Evolutionary conservation across 139 green algal species (phyloP).

Genomic region (Chloropicon primus): DNA sequence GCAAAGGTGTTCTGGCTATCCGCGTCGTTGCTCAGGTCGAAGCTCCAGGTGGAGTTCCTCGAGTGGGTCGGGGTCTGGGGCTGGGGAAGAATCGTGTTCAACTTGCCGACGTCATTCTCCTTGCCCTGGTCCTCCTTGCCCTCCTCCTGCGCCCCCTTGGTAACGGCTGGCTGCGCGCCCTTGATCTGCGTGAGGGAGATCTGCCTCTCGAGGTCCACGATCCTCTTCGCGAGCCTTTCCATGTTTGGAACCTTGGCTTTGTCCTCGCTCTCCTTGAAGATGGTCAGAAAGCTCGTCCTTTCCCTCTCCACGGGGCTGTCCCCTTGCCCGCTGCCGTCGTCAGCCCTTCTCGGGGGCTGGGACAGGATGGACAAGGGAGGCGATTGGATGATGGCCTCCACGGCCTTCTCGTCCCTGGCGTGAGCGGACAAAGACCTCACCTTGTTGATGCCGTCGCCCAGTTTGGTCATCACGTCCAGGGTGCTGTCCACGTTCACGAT

Average conservation of each 20-base stretch:
- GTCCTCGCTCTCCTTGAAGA: background rate
- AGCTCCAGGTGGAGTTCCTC: background rate
- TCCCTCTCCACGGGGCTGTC: background rate
- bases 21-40: background rate
- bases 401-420: background rate
- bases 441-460: background rate
- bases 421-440: background rate
- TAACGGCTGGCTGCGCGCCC: too few species aligned
- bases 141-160: too few species aligned
- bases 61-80: background rate
- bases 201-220: background rate
- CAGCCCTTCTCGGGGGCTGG: too few species aligned
- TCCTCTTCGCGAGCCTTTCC: background rate
- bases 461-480: background rate
- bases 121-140: background rate
- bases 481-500: background rate
- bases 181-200: background rate
- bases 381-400: background rate
- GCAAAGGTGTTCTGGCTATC: background rate
- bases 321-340: too few species aligned
- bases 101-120: background rate
- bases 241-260: background rate
- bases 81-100: too few species aligned
- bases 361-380: too few species aligned
- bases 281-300: background rate